These are phyloP conservation scores for peach (Prunus persica) DNA, from an alignment of 306 rosid species.

Conservation along the genomic window DNA sequence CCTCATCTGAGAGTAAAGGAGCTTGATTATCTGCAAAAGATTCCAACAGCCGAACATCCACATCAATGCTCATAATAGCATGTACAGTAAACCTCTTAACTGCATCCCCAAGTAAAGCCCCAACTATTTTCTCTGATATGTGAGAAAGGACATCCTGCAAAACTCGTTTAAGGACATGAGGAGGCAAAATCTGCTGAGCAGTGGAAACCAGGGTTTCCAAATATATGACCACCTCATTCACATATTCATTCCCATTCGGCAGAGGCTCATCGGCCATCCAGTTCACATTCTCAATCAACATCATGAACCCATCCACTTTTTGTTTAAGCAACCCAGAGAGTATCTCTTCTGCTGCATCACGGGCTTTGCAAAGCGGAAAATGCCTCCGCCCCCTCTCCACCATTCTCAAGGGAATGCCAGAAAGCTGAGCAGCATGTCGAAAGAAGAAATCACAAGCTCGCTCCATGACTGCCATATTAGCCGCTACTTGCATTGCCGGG, in stretches of 20 bases:
- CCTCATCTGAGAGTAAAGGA: conserved; percentile 67
- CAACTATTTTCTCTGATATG: conserved; percentile 80
- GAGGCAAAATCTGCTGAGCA: conserved; percentile 91
- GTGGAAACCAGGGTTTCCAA: conserved; percentile 94
- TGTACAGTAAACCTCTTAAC: conserved; percentile 74
- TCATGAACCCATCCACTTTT: conserved; percentile 73
- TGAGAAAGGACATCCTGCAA: conserved; percentile 79
- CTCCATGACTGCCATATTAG: conserved; percentile 90
- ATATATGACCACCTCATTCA: conserved; percentile 85
- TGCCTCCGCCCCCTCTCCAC: conserved; percentile 92
- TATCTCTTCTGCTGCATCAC: conserved; percentile 81
- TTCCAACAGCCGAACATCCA: conserved; percentile 75
- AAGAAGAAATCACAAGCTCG: conserved; percentile 97
- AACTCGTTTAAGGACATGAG: conserved; percentile 85
- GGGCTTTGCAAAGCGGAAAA: conserved; percentile 80
- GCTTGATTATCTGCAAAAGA: conserved; percentile 90
- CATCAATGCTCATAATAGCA: conserved; percentile 79
- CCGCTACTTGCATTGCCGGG: conserved; percentile 98
- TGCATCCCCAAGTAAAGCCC: conserved; percentile 65
- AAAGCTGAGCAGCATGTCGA: conserved; percentile 97
- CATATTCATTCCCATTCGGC: conserved; percentile 81
- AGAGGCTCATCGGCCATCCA: conserved; percentile 86
- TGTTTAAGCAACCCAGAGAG: conserved; percentile 34
- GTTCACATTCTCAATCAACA: conserved; percentile 74
- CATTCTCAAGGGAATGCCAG: conserved; percentile 88